Conservation (phyloP, 352 stramenopile species). For the Poterioochromonas sp. region DNA sequence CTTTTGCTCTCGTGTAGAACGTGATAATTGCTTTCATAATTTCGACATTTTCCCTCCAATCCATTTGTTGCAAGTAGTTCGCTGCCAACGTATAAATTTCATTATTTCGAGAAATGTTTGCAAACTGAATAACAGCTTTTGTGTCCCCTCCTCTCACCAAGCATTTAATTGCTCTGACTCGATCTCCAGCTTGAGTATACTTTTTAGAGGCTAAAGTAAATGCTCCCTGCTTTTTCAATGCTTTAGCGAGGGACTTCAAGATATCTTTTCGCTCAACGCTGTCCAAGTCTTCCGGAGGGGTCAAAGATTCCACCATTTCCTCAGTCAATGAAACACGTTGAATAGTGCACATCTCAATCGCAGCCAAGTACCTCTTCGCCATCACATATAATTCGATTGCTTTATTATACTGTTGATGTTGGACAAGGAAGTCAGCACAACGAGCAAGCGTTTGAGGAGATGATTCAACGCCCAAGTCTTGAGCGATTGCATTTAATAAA, state of each 20-base stretch:
- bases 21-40: constrained; percentile 81
- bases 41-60: constrained; percentile 76
- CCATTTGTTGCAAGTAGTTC: constrained; percentile 86
- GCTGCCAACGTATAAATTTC: constrained; percentile 88
- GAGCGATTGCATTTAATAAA: constrained; percentile 38
- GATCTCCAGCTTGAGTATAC: constrained; percentile 83
- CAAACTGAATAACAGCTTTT: constrained; percentile 87
- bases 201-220: constrained; percentile 87
- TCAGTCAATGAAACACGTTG: constrained; percentile 76
- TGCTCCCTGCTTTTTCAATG: constrained; percentile 77
- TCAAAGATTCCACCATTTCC: constrained; percentile 80
- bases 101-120: constrained; percentile 73
- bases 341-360: constrained; percentile 74
- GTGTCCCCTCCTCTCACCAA: constrained; percentile 85
- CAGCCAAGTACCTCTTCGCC: constrained; percentile 57
- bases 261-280: constrained; percentile 55
- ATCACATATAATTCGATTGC: constrained; percentile 72
- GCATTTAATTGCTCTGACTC: constrained; percentile 84
- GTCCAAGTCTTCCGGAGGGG: constrained; percentile 59
- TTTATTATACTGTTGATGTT: constrained; percentile 77
- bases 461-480: constrained; percentile 38
- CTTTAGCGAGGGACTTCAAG: constrained; percentile 75
- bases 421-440: constrained; percentile 81
- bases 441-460: constrained; percentile 59
- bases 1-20: constrained; percentile 87